Percentiles rank a stretch among this genome's conserved stretches.
These are phyloP conservation scores for Cordyceps pruinosa DNA, from an alignment of 2,329 filamentous ascomycete genomes.

Conservation along the genomic window DNA sequence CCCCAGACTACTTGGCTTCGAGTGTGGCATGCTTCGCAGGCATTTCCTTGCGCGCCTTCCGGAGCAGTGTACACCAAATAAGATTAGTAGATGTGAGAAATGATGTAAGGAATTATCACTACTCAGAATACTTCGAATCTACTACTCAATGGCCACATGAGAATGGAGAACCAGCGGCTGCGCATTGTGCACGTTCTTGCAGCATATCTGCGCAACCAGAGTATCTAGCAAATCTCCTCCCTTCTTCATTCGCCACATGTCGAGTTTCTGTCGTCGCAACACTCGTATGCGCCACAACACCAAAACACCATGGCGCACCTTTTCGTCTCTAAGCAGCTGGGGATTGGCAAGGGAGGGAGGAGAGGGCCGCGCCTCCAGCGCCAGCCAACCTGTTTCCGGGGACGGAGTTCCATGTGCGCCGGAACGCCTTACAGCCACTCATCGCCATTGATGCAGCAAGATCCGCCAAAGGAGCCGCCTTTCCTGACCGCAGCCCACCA, in stretches of 20 bases:
- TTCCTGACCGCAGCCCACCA: not conserved
- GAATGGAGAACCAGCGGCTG: too few species aligned
- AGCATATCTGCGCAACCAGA: too few species aligned
- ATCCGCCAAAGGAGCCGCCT: not conserved
- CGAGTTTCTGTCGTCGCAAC: not conserved
- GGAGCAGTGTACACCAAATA: too few species aligned
- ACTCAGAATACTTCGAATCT: too few species aligned
- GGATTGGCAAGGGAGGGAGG: not conserved
- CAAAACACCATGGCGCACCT: not conserved
- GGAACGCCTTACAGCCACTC: conserved; percentile 3
- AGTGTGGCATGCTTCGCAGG: too few species aligned
- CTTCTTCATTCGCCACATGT: not conserved
- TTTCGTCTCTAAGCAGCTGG: not conserved
- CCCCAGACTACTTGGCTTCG: not conserved
- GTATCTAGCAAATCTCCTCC: too few species aligned
- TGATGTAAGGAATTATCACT: too few species aligned
- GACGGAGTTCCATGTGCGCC: not conserved
- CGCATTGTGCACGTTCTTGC: too few species aligned
- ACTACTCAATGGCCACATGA: too few species aligned
- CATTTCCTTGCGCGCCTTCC: too few species aligned
- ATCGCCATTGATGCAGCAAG: not conserved
- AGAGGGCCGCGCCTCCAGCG: not conserved
- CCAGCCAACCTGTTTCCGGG: not conserved
- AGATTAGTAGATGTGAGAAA: too few species aligned
- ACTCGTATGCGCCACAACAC: conserved; percentile 6